Conservation (phyloP, 306 rosid species). For the Prunus persica region Prunus_persica_NCBIv2 NC_034009.1:33898001-33898500, state of each 20-base stretch:
- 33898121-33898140: neutral
- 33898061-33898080: neutral
- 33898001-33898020: neutral
- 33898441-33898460: neutral
- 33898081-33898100: neutral
- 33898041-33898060: neutral
- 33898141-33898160: neutral
- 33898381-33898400: slow-evolving; percentile 10
- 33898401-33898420: slow-evolving; percentile 1
- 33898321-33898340: neutral
- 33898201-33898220: neutral
- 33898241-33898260: neutral
- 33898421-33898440: slow-evolving; percentile 1
- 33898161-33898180: neutral
- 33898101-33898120: neutral
- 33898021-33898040: neutral
- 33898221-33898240: neutral
- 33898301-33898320: no score
- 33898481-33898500: slow-evolving; percentile 63
- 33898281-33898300: no score
- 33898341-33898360: neutral
- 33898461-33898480: slow-evolving; percentile 65
- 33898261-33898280: no score
- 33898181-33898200: neutral
- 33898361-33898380: neutral